A percentile compares a stretch with the other conserved stretches of the same genome.
phyloP scores from a whole-genome alignment of 345 rosid genomes.

The Fremontodendron californicum region DNA sequence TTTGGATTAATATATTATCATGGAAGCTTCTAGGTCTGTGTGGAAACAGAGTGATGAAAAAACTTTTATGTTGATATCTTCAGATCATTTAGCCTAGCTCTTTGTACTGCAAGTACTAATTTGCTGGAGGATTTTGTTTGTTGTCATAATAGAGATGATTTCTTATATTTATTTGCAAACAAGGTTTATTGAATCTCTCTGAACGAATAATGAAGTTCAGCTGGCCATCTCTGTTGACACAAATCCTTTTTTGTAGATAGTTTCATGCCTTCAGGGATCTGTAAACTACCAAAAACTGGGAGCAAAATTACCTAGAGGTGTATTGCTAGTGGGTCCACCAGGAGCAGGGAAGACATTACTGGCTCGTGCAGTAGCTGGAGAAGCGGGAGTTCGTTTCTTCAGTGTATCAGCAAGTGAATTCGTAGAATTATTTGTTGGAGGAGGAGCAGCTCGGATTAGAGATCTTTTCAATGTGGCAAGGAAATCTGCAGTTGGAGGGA shows the following conservation, averaged over 20 bases:
- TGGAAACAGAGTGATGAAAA: background rate
- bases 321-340: constrained; percentile 90
- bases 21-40: constrained; percentile 3
- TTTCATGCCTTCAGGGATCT: constrained; percentile 93
- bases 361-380: constrained; percentile 97
- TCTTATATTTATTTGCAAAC: background rate
- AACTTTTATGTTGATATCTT: background rate
- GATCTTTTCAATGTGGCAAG: constrained; percentile 80
- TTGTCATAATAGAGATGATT: background rate
- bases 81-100: background rate
- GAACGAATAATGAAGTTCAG: background rate
- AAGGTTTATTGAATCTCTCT: constrained; percentile 1
- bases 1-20: background rate
- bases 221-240: constrained; percentile 5
- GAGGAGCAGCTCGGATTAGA: constrained; percentile 97
- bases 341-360: constrained; percentile 95
- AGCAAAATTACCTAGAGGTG: constrained; percentile 88
- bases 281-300: constrained; percentile 77
- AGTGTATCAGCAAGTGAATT: constrained; percentile 96
- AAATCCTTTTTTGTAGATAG: constrained; percentile 58
- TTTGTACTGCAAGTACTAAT: background rate
- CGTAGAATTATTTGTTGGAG: constrained; percentile 94
- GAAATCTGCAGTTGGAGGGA: constrained; percentile 92
- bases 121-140: background rate
- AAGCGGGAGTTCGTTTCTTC: constrained; percentile 92